phyloP scores from a whole-genome alignment of 2,329 filamentous ascomycete genomes.

The Trichoderma sp. region DNA sequence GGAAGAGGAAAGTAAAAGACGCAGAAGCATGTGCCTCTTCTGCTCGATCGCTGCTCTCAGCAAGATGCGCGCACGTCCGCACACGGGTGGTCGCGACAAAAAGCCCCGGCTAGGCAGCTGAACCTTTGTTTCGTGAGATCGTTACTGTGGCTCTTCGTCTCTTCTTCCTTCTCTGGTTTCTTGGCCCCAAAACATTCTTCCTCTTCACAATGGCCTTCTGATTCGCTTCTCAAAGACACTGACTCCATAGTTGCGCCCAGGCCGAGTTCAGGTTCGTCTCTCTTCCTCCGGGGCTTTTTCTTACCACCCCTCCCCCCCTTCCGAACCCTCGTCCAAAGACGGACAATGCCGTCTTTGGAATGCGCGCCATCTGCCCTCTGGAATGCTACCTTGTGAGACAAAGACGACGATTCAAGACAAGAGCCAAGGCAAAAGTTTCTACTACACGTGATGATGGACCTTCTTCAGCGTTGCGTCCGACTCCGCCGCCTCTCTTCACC shows the following conservation, averaged over 20 bases:
- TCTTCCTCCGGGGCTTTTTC: not conserved
- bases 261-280: not conserved
- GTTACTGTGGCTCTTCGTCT: not conserved
- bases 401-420: conserved; percentile 29
- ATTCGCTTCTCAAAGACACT: not conserved
- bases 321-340: conserved; percentile 33
- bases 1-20: not conserved
- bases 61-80: conserved; percentile 4
- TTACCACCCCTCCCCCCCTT: conserved; percentile 1
- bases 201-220: not conserved
- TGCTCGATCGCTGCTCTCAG: not conserved
- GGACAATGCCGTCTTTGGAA: conserved; percentile 35
- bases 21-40: not conserved
- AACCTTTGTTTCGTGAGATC: not conserved
- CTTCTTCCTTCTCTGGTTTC: not conserved
- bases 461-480: not conserved
- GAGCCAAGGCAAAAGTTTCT: conserved; percentile 26
- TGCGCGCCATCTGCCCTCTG: conserved; percentile 29
- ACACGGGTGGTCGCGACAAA: not conserved
- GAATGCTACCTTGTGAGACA: conserved; percentile 39
- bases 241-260: not conserved
- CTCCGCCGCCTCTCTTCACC: not conserved
- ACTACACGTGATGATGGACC: conserved; percentile 28
- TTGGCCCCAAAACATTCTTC: not conserved
- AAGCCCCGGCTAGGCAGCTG: not conserved